Percentiles rank a stretch among this genome's conserved stretches.
Conservation (phyloP, 2,329 filamentous ascomycete genomes). For the Geosmithia putterillii region DNA sequence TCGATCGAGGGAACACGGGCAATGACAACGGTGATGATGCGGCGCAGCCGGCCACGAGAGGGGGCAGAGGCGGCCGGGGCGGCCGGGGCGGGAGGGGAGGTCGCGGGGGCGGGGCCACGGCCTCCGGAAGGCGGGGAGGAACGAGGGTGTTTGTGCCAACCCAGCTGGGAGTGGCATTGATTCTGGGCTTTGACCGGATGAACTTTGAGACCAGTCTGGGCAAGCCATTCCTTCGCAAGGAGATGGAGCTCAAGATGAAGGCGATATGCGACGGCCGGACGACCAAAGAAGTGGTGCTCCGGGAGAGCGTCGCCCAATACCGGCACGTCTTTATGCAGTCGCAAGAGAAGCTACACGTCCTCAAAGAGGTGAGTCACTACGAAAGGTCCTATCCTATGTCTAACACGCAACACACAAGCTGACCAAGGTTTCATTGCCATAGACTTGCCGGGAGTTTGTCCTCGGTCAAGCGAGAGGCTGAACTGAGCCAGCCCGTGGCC, state of each 20-base stretch:
- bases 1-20: conserved; percentile 22
- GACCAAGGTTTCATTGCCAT: neutral
- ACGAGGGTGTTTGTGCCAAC: conserved; percentile 89
- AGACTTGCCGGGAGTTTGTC: conserved; percentile 23
- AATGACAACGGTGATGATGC: neutral
- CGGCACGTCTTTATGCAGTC: conserved; percentile 76
- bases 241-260: conserved; percentile 97
- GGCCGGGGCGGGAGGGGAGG: conserved; percentile 24
- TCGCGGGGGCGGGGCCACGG: conserved; percentile 24
- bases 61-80: conserved; percentile 28
- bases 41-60: conserved; percentile 28
- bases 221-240: conserved; percentile 91
- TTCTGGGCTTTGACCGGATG: conserved; percentile 91
- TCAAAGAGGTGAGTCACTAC: conserved; percentile 46
- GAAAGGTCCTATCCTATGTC: too few species aligned
- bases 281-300: conserved; percentile 61
- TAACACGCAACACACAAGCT: neutral
- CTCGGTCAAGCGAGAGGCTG: conserved; percentile 8
- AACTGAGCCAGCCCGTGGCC: too few species aligned
- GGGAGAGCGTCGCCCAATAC: conserved; percentile 79
- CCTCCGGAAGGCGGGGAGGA: conserved; percentile 29
- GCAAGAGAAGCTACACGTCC: conserved; percentile 57
- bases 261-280: conserved; percentile 84
- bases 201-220: conserved; percentile 84
- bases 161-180: conserved; percentile 77